Conservation (phyloP, 2,329 filamentous ascomycete genomes). For the Colletotrichum scovillei region DNA sequence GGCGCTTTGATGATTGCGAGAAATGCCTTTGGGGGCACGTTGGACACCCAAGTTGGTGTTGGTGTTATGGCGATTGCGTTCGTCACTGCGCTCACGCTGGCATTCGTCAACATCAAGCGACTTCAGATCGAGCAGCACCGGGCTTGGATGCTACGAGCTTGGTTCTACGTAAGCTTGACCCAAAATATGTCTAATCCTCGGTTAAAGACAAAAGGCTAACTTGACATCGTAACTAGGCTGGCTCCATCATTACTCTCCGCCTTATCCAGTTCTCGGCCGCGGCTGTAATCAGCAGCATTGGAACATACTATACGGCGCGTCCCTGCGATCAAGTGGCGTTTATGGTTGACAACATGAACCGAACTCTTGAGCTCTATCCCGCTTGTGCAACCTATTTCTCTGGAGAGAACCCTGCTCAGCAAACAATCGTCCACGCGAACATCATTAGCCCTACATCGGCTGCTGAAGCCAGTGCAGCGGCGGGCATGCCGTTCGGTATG, state of each 20-base stretch:
- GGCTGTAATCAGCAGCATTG: constrained; percentile 44
- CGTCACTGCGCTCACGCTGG: constrained; percentile 54
- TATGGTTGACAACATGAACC: constrained; percentile 42
- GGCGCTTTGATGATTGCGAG: constrained; percentile 65
- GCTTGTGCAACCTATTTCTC: constrained; percentile 53
- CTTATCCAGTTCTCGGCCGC: constrained; percentile 56
- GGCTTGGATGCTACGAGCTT: constrained; percentile 71
- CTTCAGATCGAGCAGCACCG: constrained; percentile 73
- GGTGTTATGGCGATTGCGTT: constrained; percentile 58
- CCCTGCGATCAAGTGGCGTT: constrained; percentile 61
- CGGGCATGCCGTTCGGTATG: constrained; percentile 60
- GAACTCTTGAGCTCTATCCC: constrained; percentile 51
- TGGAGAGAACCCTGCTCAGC: constrained; percentile 40
- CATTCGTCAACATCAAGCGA: constrained; percentile 67
- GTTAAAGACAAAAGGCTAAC: not conserved
- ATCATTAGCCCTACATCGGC: constrained; percentile 40
- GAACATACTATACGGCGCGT: constrained; percentile 43
- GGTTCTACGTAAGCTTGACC: constrained; percentile 54
- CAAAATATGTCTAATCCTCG: no score
- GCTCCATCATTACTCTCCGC: constrained; percentile 60
- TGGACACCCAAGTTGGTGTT: constrained; percentile 59
- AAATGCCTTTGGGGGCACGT: constrained; percentile 63
- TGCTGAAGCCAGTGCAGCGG: constrained; percentile 49
- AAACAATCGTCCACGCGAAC: constrained; percentile 45
- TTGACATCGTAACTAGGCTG: constrained; percentile 44